Percentiles rank a stretch among this genome's conserved stretches.
Conservation (phyloP, 768 basidiomycete genomes). For the Calocybe indica region DNA sequence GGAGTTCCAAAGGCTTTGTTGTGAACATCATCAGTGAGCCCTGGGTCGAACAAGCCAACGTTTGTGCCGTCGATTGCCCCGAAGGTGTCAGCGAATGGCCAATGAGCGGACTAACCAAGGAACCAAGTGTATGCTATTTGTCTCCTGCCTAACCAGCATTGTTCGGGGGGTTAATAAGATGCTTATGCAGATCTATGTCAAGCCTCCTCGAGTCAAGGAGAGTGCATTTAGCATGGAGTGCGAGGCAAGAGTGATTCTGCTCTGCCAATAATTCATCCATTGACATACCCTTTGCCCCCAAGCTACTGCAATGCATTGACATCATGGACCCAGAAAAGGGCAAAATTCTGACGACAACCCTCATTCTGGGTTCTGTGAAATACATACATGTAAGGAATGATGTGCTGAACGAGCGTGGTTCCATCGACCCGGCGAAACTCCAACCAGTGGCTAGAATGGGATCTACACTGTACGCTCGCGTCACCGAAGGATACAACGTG, state of each 20-base stretch:
- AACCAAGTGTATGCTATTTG: slow-evolving; percentile 41
- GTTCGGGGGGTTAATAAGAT: slow-evolving; percentile 2
- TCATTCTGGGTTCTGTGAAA: slow-evolving; percentile 50
- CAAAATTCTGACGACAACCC: slow-evolving; percentile 25
- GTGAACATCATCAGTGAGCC: slow-evolving; percentile 74
- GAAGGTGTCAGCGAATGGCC: slow-evolving; percentile 51
- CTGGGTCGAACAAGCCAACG: slow-evolving; percentile 54
- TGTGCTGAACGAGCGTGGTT: slow-evolving; percentile 34
- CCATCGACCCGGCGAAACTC: slow-evolving; percentile 43
- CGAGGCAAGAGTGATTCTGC: slow-evolving; percentile 25
- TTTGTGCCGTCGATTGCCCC: slow-evolving; percentile 46
- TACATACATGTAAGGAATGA: slow-evolving; percentile 54
- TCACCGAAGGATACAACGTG: slow-evolving; percentile 13
- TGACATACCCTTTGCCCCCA: slow-evolving; percentile 17
- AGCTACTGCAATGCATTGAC: slow-evolving; percentile 38
- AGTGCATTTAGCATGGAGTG: slow-evolving; percentile 64
- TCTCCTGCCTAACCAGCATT: neutral
- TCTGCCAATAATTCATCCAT: neutral
- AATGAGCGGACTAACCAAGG: slow-evolving; percentile 53
- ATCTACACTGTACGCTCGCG: slow-evolving; percentile 38
- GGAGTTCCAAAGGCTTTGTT: slow-evolving; percentile 58
- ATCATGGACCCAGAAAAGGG: slow-evolving; percentile 34
- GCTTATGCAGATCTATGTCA: slow-evolving; percentile 32
- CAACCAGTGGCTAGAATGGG: slow-evolving; percentile 48
- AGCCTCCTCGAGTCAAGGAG: slow-evolving; percentile 53